phyloP scores from a whole-genome alignment of 106 monocot genomes.

The Ottelia alismoides region DNA sequence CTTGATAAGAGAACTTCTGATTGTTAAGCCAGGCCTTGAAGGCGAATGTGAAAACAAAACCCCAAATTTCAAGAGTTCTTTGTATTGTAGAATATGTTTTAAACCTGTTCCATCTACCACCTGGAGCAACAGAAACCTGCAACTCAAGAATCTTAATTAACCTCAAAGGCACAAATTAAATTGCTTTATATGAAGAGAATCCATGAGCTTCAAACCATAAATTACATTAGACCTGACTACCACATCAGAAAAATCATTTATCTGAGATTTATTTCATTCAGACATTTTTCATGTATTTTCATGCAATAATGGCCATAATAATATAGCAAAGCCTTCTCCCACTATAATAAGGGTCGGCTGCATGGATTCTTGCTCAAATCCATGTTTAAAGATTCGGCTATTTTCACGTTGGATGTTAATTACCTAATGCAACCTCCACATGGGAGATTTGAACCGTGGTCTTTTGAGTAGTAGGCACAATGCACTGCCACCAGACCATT shows the following conservation, averaged over 20 bases:
- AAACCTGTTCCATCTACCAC: constrained; percentile 95
- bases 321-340: too few relatives aligned
- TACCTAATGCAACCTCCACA: too few relatives aligned
- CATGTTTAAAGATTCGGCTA: too few relatives aligned
- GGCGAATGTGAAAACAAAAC: constrained; percentile 79
- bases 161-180: not conserved
- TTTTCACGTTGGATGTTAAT: too few relatives aligned
- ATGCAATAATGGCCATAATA: too few relatives aligned
- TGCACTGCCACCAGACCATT: too few relatives aligned
- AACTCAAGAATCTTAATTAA: not conserved
- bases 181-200: not conserved
- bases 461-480: too few relatives aligned
- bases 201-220: not conserved
- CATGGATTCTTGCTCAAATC: too few relatives aligned
- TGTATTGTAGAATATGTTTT: constrained; percentile 99
- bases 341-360: too few relatives aligned
- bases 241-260: not conserved
- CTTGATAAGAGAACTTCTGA: constrained; percentile 89
- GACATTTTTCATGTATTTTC: too few relatives aligned
- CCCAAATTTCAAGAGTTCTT: constrained; percentile 98
- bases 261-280: not conserved
- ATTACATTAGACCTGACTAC: not conserved
- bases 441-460: too few relatives aligned
- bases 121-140: constrained; percentile 92
- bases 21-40: constrained; percentile 88